Conservation (phyloP, 768 basidiomycete genomes). For the Termitomyces sp. region DNA sequence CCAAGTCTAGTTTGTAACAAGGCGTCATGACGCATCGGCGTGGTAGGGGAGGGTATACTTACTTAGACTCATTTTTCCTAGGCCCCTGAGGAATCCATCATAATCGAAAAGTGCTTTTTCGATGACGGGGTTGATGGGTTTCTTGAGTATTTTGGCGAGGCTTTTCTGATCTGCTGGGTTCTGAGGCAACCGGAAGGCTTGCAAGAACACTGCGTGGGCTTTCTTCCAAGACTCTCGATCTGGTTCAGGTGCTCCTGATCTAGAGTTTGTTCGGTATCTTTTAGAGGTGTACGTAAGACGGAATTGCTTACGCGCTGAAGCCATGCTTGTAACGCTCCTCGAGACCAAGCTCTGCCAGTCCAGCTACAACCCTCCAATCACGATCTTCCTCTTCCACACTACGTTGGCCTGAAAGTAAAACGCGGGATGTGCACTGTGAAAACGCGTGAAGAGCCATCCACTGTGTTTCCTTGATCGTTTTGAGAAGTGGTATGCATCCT, state of each 20-base stretch:
- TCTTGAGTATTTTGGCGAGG: slow-evolving; percentile 49
- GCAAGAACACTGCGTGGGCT: slow-evolving; percentile 51
- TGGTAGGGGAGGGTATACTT: slow-evolving; percentile 22
- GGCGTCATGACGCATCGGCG: not conserved
- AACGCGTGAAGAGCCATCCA: slow-evolving; percentile 81
- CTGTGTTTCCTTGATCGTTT: slow-evolving; percentile 50
- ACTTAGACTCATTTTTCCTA: slow-evolving; percentile 83
- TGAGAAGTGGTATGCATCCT: slow-evolving; percentile 52
- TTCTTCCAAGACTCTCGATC: slow-evolving; percentile 65
- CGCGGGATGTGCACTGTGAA: slow-evolving; percentile 56
- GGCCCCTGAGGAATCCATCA: slow-evolving; percentile 64
- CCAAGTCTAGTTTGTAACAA: slow-evolving; percentile 48
- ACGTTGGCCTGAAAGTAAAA: slow-evolving; percentile 50
- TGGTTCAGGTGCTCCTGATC: slow-evolving; percentile 37
- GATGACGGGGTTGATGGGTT: slow-evolving; percentile 42
- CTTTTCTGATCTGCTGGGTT: slow-evolving; percentile 48
- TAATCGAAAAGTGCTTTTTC: slow-evolving; percentile 65
- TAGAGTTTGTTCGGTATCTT: slow-evolving; percentile 2
- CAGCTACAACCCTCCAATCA: slow-evolving; percentile 52
- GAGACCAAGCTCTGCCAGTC: slow-evolving; percentile 73
- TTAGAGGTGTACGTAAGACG: not conserved
- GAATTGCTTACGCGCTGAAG: slow-evolving; percentile 34
- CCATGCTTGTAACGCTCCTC: slow-evolving; percentile 58
- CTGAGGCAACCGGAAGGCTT: slow-evolving; percentile 60
- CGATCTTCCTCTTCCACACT: slow-evolving; percentile 36